Percentiles rank a stretch among this genome's conserved stretches.
Evolutionary conservation across 2,329 filamentous ascomycete species (phyloP).

Genomic region (Trichoderma arundinaceum): DNA sequence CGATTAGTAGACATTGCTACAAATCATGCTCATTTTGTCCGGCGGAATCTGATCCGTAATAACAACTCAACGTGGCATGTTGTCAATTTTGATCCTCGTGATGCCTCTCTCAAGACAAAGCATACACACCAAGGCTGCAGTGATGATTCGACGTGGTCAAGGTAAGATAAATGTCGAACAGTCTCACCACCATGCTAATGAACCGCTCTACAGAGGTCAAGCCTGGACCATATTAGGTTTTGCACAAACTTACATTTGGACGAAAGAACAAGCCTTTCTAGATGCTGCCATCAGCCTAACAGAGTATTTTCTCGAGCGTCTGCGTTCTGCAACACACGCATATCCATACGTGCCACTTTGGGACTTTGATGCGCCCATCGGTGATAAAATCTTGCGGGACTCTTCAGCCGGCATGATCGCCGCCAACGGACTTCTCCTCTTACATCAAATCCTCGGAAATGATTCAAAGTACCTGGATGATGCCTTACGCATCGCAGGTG

Average conservation of each 20-base stretch:
- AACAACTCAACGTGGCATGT: constrained; percentile 49
- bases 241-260: constrained; percentile 54
- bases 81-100: constrained; percentile 51
- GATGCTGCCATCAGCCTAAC: constrained; percentile 51
- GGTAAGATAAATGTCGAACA: constrained; percentile 33
- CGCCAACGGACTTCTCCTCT: constrained; percentile 50
- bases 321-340: constrained; percentile 36
- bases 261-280: constrained; percentile 49
- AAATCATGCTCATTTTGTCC: constrained; percentile 48
- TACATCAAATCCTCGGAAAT: constrained; percentile 45
- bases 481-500: constrained; percentile 41
- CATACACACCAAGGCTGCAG: constrained; percentile 53
- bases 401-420: constrained; percentile 49
- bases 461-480: constrained; percentile 36
- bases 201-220: constrained; percentile 44
- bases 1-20: constrained; percentile 46
- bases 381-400: constrained; percentile 43
- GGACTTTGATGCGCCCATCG: constrained; percentile 50
- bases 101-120: constrained; percentile 45
- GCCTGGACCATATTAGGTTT: constrained; percentile 57
- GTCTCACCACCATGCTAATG: not conserved
- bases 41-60: constrained; percentile 46
- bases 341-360: constrained; percentile 41
- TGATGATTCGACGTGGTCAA: constrained; percentile 54
- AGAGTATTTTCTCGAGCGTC: constrained; percentile 53